A percentile compares a stretch with the other conserved stretches of the same genome.
phyloP scores from a whole-genome alignment of 1,139 yeast species.

The Zygoascus meyerae region DNA sequence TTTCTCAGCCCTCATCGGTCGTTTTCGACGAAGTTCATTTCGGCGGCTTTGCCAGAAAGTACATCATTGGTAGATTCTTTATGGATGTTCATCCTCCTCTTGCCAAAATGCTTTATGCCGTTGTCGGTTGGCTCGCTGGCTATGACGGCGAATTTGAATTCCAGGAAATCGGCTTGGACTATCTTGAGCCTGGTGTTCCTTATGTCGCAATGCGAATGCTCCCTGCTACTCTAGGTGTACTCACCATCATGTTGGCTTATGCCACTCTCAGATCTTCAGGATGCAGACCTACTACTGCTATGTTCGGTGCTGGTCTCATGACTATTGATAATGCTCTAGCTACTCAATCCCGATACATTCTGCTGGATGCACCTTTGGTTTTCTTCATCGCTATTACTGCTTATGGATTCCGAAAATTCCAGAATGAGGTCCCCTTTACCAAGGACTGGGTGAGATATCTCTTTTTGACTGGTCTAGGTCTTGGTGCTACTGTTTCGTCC shows the following conservation, averaged over 20 bases:
- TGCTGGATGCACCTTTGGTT: slow-evolving; percentile 84
- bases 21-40: slow-evolving; percentile 86
- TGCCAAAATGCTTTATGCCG: slow-evolving; percentile 87
- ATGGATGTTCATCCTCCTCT: slow-evolving; percentile 98
- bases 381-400: slow-evolving; percentile 86
- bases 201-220: slow-evolving; percentile 80
- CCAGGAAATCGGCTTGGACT: slow-evolving; percentile 82
- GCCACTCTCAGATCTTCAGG: slow-evolving; percentile 84
- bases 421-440: slow-evolving; percentile 68
- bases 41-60: slow-evolving; percentile 62
- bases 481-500: slow-evolving; percentile 83
- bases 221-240: slow-evolving; percentile 78
- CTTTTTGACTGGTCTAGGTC: slow-evolving; percentile 66
- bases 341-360: slow-evolving; percentile 84
- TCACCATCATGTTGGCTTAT: slow-evolving; percentile 70
- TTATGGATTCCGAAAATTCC: slow-evolving; percentile 75
- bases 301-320: slow-evolving; percentile 59
- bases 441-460: slow-evolving; percentile 65
- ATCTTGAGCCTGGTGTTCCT: slow-evolving; percentile 72
- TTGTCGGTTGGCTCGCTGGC: slow-evolving; percentile 82
- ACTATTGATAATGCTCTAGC: slow-evolving; percentile 79
- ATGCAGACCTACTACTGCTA: slow-evolving; percentile 70
- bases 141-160: slow-evolving; percentile 89
- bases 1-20: slow-evolving; percentile 68
- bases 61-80: slow-evolving; percentile 63